These are phyloP conservation scores for Colletotrichum sp. DNA, from an alignment of 2,329 filamentous ascomycete genomes.

Conservation along the genomic window DNA sequence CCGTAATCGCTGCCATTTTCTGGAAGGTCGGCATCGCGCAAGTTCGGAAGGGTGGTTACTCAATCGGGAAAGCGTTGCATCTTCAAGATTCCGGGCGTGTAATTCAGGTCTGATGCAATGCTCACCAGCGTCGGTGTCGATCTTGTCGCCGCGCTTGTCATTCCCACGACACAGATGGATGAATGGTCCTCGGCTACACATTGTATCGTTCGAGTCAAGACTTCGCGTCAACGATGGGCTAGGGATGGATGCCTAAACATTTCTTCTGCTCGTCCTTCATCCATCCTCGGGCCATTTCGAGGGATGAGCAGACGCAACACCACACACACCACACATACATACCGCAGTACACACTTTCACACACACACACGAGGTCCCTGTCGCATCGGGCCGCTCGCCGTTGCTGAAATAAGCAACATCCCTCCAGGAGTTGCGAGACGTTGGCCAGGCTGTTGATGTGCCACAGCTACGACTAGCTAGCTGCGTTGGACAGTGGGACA, in stretches of 20 bases:
- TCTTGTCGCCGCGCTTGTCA: background rate
- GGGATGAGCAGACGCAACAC: background rate
- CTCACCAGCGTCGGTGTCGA: background rate
- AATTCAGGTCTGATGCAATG: background rate
- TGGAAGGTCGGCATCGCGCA: background rate
- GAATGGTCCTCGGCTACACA: background rate
- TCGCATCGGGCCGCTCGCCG: background rate
- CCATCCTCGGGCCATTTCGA: background rate
- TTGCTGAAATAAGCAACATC: background rate
- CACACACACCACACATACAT: background rate
- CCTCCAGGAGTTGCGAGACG: background rate
- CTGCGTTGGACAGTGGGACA: background rate
- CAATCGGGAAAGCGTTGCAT: background rate
- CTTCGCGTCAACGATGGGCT: background rate
- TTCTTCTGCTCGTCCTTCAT: background rate
- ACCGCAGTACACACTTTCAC: background rate
- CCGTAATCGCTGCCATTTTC: background rate
- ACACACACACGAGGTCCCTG: background rate
- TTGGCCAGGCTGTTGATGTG: background rate
- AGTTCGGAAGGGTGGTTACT: background rate
- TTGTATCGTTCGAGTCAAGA: background rate
- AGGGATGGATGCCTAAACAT: background rate
- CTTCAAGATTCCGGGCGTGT: background rate
- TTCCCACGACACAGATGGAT: background rate
- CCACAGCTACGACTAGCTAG: background rate